These are phyloP conservation scores for Halophytophthora polymorphica DNA, from an alignment of 352 stramenopile genomes.

Conservation along the genomic window DNA sequence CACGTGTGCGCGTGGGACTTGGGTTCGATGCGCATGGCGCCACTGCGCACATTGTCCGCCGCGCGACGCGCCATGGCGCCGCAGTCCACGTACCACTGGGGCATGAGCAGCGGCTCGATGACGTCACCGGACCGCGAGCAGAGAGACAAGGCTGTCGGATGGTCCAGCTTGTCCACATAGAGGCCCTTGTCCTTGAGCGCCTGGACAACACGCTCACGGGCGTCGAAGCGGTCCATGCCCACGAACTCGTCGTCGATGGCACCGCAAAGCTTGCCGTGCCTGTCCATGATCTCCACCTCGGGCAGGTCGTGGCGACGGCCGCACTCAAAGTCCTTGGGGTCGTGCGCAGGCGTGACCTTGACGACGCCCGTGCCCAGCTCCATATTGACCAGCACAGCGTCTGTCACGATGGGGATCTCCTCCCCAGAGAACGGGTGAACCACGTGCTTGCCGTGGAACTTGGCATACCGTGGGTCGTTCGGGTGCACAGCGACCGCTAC, in stretches of 20 bases:
- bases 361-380: constrained; percentile 94
- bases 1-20: constrained; percentile 92
- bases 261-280: constrained; percentile 64
- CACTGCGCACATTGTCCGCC: constrained; percentile 93
- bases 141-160: constrained; percentile 87
- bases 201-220: constrained; percentile 86
- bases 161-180: constrained; percentile 92
- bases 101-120: constrained; percentile 98
- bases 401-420: constrained; percentile 94
- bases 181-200: constrained; percentile 88
- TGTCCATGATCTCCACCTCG: constrained; percentile 70
- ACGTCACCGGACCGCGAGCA: constrained; percentile 98
- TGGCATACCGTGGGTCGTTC: constrained; percentile 92
- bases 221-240: constrained; percentile 95
- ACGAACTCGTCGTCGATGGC: constrained; percentile 83
- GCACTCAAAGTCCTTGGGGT: constrained; percentile 99
- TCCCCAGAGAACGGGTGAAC: constrained; percentile 92
- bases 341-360: constrained; percentile 98
- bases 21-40: constrained; percentile 94
- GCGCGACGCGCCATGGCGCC: constrained; percentile 92
- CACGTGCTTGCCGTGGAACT: constrained; percentile 95
- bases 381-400: constrained; percentile 98
- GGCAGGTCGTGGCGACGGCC: constrained; percentile 93
- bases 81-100: constrained; percentile 99
- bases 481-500: constrained; percentile 97